A percentile compares a stretch with the other conserved stretches of the same genome.
Conservation (phyloP, 805 yeast species). For the Myxozyma lipomycoides region DNA sequence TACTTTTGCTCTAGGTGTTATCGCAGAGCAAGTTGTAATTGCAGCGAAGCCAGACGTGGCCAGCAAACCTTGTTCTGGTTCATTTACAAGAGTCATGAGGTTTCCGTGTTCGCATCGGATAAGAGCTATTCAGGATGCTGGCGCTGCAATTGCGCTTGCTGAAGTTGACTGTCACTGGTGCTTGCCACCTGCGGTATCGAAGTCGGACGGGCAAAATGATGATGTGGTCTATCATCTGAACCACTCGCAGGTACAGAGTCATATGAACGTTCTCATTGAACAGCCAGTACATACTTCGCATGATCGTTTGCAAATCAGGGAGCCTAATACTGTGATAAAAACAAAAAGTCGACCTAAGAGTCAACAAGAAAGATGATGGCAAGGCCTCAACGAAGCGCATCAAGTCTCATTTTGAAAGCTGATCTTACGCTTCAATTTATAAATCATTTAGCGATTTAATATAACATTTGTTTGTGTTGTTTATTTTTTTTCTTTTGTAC, state of each 20-base stretch:
- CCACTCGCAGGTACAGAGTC: neutral
- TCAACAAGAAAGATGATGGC: neutral
- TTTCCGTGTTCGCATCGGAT: neutral
- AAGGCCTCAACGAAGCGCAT: neutral
- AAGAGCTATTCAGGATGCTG: neutral
- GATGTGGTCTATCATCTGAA: neutral
- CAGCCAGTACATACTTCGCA: neutral
- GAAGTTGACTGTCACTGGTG: neutral
- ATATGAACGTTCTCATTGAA: neutral
- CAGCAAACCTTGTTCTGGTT: neutral
- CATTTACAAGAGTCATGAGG: neutral
- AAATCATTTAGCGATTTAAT: neutral
- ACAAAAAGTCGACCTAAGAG: neutral
- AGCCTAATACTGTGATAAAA: neutral
- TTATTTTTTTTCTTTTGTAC: neutral
- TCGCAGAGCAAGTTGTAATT: neutral
- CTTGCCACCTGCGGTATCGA: neutral
- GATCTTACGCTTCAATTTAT: neutral
- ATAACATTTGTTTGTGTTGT: neutral
- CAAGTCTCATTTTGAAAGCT: neutral
- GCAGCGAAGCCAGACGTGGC: neutral
- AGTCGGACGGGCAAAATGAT: neutral
- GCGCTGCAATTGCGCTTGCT: neutral
- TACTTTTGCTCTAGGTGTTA: neutral
- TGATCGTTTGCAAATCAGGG: neutral